A percentile compares a stretch with the other conserved stretches of the same genome.
Evolutionary conservation across 2,329 filamentous ascomycete genomes (phyloP).

Genomic region (Monosporascus sp.): DNA sequence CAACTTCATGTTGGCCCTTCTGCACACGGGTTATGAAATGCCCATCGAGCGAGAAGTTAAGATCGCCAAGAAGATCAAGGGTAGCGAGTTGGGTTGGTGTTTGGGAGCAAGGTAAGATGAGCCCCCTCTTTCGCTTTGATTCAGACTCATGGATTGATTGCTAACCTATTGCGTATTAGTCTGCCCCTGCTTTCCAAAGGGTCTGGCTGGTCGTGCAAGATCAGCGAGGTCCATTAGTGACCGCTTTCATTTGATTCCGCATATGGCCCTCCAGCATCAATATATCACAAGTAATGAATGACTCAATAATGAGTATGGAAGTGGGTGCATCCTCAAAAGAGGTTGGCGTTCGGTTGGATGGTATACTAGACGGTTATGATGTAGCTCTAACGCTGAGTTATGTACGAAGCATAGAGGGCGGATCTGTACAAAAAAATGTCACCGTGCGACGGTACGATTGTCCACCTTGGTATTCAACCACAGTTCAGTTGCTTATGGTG

Average conservation of each 20-base stretch:
- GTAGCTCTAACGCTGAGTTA: neutral
- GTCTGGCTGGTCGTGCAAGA: conserved; percentile 86
- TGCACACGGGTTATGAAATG: conserved; percentile 98
- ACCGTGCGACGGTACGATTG: neutral
- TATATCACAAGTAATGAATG: neutral
- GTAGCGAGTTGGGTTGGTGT: conserved; percentile 96
- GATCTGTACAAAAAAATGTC: neutral
- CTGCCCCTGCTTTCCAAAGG: conserved; percentile 75
- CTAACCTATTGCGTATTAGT: conserved; percentile 47
- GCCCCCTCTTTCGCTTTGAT: neutral
- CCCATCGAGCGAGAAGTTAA: conserved; percentile 92
- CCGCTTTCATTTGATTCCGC: neutral
- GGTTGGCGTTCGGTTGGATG: conserved; percentile 5
- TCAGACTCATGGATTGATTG: conserved; percentile 1
- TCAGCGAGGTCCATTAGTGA: conserved; percentile 65
- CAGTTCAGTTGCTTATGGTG: neutral
- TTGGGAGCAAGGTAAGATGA: conserved; percentile 80
- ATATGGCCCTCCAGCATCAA: conserved; percentile 6
- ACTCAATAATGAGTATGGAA: neutral
- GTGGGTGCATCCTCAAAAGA: neutral
- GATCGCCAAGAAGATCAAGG: conserved; percentile 98
- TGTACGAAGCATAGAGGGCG: neutral
- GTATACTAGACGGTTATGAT: neutral
- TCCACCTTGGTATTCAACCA: no score
- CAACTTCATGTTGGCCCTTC: conserved; percentile 89